These are phyloP conservation scores for Nadsonia starkeyi-henricii DNA, from an alignment of 1,139 yeast genomes.

Conservation along the genomic window DNA sequence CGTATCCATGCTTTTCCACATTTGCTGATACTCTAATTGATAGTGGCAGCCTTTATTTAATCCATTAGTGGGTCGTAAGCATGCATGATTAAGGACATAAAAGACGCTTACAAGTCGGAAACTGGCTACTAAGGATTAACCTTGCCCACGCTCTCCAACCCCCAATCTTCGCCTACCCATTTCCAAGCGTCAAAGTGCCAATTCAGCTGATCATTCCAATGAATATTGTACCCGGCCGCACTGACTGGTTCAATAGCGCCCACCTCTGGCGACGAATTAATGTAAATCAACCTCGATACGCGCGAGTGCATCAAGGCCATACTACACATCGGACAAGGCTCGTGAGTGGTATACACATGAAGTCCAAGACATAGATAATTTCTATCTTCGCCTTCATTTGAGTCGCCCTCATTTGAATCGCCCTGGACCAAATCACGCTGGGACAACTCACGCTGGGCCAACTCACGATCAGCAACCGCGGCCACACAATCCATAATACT, in stretches of 20 bases:
- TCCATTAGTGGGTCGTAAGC: too few species aligned
- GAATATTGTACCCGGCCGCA: constrained; percentile 60
- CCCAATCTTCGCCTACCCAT: constrained; percentile 30
- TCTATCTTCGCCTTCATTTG: constrained; percentile 6
- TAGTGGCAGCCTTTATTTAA: too few species aligned
- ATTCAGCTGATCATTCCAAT: constrained; percentile 55
- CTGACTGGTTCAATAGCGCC: constrained; percentile 46
- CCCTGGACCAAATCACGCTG: not conserved
- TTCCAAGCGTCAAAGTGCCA: constrained; percentile 73
- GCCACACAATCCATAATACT: constrained; percentile 62
- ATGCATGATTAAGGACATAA: too few species aligned
- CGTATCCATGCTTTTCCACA: too few species aligned
- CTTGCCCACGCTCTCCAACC: not conserved
- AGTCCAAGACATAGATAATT: constrained; percentile 61
- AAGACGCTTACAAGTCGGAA: not conserved
- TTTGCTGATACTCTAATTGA: too few species aligned
- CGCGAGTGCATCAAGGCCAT: constrained; percentile 96
- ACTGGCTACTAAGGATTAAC: not conserved
- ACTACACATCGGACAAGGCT: constrained; percentile 93
- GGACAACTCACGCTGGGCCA: constrained; percentile 24
- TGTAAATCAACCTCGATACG: constrained; percentile 51
- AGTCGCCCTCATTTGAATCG: constrained; percentile 12
- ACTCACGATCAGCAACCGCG: constrained; percentile 40
- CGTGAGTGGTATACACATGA: constrained; percentile 80
- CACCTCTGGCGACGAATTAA: constrained; percentile 32